These are phyloP conservation scores for Galeopsis tetrahit DNA, from an alignment of 257 asterid species.

Conservation along the genomic window DNA sequence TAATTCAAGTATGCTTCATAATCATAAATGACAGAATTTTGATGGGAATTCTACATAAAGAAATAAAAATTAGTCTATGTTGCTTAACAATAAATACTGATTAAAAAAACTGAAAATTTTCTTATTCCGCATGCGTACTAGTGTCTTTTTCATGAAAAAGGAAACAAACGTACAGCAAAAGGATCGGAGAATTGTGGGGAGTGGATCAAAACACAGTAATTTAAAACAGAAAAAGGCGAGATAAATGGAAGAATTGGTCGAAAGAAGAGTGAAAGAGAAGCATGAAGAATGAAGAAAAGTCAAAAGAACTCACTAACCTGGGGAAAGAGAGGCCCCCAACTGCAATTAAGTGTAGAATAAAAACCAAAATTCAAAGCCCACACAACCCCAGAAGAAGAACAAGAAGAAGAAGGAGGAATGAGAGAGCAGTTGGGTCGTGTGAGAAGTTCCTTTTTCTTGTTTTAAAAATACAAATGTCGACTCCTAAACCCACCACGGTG, in stretches of 20 bases:
- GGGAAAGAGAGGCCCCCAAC: conserved; percentile 16
- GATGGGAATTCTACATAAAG: conserved; percentile 1
- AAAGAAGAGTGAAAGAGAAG: neutral
- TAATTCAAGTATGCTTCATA: neutral
- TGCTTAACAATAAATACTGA: conserved; percentile 13
- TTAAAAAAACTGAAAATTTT: neutral
- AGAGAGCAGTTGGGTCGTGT: conserved; percentile 24
- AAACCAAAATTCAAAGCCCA: conserved; percentile 34
- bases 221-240: neutral
- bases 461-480: conserved; percentile 63
- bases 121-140: conserved; percentile 17
- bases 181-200: conserved; percentile 21
- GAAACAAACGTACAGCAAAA: conserved; percentile 15
- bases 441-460: conserved; percentile 9
- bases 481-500: conserved; percentile 57
- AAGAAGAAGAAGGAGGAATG: conserved; percentile 8
- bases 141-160: conserved; percentile 16
- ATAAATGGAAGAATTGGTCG: conserved; percentile 22
- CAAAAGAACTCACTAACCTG: conserved; percentile 28
- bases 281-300: conserved; percentile 24
- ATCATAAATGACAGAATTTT: neutral
- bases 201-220: neutral
- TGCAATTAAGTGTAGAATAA: conserved; percentile 30
- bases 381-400: neutral
- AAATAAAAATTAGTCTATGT: conserved; percentile 5